These are phyloP conservation scores for Dactylellina sp. DNA, from an alignment of 2,329 filamentous ascomycete species.

Conservation along the genomic window DNA sequence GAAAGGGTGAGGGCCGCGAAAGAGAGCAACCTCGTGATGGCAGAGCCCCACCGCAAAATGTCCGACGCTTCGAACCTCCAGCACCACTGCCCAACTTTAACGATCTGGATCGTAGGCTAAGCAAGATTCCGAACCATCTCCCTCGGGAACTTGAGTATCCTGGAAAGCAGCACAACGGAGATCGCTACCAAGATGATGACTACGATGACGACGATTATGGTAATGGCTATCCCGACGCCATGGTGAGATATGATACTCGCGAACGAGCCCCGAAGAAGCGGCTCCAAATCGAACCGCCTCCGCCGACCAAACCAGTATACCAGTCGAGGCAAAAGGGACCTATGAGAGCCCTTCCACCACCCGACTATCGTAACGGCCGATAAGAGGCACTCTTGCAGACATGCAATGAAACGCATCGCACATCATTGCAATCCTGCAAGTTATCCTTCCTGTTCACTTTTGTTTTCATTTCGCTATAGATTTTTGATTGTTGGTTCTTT, in stretches of 20 bases:
- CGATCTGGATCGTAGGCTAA: conserved; percentile 44
- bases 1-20: conserved; percentile 37
- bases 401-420: conserved; percentile 16
- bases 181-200: conserved; percentile 45
- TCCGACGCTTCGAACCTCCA: conserved; percentile 48
- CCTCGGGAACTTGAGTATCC: conserved; percentile 32
- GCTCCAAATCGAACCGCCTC: conserved; percentile 47
- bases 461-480: conserved; percentile 45
- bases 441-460: conserved; percentile 37
- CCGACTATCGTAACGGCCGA: conserved; percentile 56
- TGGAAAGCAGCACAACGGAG: conserved; percentile 37
- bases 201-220: conserved; percentile 51
- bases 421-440: conserved; percentile 28
- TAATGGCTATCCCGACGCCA: conserved; percentile 40
- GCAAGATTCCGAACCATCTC: conserved; percentile 42
- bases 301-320: conserved; percentile 32
- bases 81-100: conserved; percentile 43
- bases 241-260: conserved; percentile 33
- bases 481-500: conserved; percentile 44
- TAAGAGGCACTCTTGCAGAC: conserved; percentile 21
- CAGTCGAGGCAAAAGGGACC: conserved; percentile 42
- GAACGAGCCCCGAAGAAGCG: conserved; percentile 40
- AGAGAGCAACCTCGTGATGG: conserved; percentile 21
- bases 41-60: conserved; percentile 32
- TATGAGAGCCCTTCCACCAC: conserved; percentile 52